phyloP scores from a whole-genome alignment of 768 basidiomycete genomes.

The Asterophora parasitica region DNA sequence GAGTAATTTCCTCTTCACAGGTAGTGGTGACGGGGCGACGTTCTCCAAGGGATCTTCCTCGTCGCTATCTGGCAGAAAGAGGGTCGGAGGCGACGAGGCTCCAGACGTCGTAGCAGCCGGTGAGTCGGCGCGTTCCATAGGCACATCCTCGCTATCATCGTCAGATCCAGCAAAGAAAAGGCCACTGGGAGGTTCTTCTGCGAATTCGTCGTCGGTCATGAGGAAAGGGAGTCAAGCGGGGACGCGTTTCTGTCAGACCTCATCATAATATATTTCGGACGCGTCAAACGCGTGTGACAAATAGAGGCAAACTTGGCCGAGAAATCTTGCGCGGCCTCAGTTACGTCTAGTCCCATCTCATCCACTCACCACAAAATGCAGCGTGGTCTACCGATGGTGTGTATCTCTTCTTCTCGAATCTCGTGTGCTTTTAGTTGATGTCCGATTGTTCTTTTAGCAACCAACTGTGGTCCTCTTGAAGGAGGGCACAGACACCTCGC shows the following conservation, averaged over 20 bases:
- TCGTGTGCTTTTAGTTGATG: slow-evolving; percentile 2
- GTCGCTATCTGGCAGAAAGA: slow-evolving; percentile 34
- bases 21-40: slow-evolving; percentile 5
- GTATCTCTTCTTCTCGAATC: slow-evolving; percentile 2
- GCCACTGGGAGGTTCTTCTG: slow-evolving; percentile 28
- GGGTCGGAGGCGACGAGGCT: slow-evolving; percentile 19
- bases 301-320: slow-evolving; percentile 33
- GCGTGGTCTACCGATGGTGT: slow-evolving; percentile 75
- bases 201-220: slow-evolving; percentile 24
- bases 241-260: slow-evolving; percentile 20
- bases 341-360: slow-evolving; percentile 17
- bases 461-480: slow-evolving; percentile 94
- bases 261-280: slow-evolving; percentile 19
- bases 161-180: slow-evolving; percentile 62
- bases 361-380: slow-evolving; percentile 60
- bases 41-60: slow-evolving; percentile 22
- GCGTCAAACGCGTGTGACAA: slow-evolving; percentile 34
- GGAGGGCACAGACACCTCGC: slow-evolving; percentile 95
- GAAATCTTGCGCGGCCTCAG: slow-evolving; percentile 23
- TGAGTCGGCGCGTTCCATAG: slow-evolving; percentile 12
- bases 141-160: slow-evolving; percentile 37
- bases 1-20: slow-evolving; percentile 16
- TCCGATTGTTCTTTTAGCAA: slow-evolving; percentile 55
- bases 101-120: slow-evolving; percentile 12
- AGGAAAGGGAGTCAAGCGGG: slow-evolving; percentile 5